Evolutionary conservation across 2,329 filamentous ascomycete species (phyloP).

Genomic region (Colletotrichum caudatum): DNA sequence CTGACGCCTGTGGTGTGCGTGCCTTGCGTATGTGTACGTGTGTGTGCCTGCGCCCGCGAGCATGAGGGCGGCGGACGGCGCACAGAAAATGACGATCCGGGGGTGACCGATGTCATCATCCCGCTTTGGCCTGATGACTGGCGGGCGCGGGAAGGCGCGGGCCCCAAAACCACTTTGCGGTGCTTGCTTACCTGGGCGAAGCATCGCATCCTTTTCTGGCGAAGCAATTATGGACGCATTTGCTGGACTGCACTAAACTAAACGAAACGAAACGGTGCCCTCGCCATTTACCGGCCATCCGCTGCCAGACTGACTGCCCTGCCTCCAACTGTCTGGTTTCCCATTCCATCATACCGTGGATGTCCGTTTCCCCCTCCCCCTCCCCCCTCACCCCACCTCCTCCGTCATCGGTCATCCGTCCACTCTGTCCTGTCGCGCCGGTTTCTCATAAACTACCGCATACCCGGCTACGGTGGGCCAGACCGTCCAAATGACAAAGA

Average conservation of each 20-base stretch:
- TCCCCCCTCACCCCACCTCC: background rate
- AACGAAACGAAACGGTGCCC: constrained; percentile 26
- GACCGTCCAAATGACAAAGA: constrained; percentile 35
- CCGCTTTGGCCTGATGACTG: constrained; percentile 39
- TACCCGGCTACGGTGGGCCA: constrained; percentile 27
- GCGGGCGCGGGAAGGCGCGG: constrained; percentile 13
- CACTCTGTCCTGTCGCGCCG: constrained; percentile 31
- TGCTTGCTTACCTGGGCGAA: constrained; percentile 19
- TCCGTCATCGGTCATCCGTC: constrained; percentile 35
- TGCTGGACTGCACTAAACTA: background rate
- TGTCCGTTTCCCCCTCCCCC: constrained; percentile 14
- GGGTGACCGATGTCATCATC: constrained; percentile 39
- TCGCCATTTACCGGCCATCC: constrained; percentile 8
- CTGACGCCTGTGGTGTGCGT: constrained; percentile 36
- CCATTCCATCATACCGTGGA: constrained; percentile 23
- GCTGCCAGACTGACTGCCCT: constrained; percentile 12
- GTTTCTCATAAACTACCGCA: constrained; percentile 29
- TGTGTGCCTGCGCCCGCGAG: constrained; percentile 20
- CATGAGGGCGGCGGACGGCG: constrained; percentile 17
- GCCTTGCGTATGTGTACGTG: background rate
- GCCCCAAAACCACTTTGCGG: constrained; percentile 5
- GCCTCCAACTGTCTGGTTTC: constrained; percentile 6
- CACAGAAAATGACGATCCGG: constrained; percentile 27
- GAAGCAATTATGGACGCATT: constrained; percentile 21
- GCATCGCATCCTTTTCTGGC: constrained; percentile 9